Conservation (phyloP, 768 basidiomycete species). For the Tricholoma furcatifolium region DNA sequence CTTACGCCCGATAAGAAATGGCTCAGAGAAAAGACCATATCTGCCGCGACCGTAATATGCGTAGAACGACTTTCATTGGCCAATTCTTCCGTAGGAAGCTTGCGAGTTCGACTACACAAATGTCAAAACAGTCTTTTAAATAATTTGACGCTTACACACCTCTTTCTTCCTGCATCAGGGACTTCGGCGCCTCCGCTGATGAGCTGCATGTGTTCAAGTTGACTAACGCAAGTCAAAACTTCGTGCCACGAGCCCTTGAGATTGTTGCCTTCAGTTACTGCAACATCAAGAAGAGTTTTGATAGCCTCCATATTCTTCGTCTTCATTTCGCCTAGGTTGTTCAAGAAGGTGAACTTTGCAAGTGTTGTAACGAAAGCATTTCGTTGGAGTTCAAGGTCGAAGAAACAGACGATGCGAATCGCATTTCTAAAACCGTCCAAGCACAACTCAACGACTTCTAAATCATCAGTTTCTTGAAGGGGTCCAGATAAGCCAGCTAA, state of each 20-base stretch:
- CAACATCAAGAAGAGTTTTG: constrained; percentile 90
- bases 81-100: constrained; percentile 85
- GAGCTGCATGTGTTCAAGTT: constrained; percentile 97
- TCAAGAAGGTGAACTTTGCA: constrained; percentile 95
- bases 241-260: constrained; percentile 97
- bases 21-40: constrained; percentile 98
- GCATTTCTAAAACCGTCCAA: constrained; percentile 96
- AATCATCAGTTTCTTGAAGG: constrained; percentile 91
- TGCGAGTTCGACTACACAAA: constrained; percentile 45
- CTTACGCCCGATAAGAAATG: constrained; percentile 92
- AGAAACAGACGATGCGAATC: constrained; percentile 96
- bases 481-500: constrained; percentile 93
- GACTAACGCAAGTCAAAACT: constrained; percentile 94
- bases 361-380: constrained; percentile 98
- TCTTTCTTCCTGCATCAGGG: constrained; percentile 74
- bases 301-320: constrained; percentile 99
- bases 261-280: constrained; percentile 95
- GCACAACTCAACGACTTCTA: constrained; percentile 88
- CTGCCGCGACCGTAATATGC: constrained; percentile 97
- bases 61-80: constrained; percentile 97
- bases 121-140: constrained; percentile 9
- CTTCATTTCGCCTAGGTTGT: constrained; percentile 98
- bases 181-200: constrained; percentile 90
- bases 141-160: constrained; percentile 46
- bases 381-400: constrained; percentile 95